Evolutionary conservation across 73 alveolate genomes (phyloP).

Genomic region (Paramecium pentaurelia): DNA sequence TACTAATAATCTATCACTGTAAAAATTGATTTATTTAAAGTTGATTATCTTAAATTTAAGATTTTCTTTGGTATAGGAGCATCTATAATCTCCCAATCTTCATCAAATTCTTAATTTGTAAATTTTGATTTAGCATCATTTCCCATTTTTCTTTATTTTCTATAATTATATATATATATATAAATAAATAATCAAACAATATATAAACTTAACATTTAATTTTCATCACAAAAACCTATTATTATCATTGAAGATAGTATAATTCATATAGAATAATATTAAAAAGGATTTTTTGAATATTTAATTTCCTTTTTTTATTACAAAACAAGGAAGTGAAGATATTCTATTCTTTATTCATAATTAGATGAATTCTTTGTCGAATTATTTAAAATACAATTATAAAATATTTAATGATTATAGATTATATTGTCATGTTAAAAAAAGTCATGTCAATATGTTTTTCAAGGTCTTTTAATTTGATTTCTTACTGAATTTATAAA

Average conservation of each 20-base stretch:
- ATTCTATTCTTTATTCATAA: neutral
- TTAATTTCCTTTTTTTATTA: too few relatives aligned
- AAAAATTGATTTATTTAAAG: neutral
- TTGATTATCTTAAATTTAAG: neutral
- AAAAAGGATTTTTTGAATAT: neutral
- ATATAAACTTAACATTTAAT: neutral
- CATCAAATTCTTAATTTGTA: neutral
- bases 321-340: neutral
- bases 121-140: neutral
- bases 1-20: neutral
- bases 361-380: neutral
- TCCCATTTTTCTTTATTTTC: neutral
- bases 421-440: neutral
- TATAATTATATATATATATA: neutral
- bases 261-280: too few relatives aligned
- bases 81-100: neutral
- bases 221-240: too few relatives aligned
- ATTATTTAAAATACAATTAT: neutral
- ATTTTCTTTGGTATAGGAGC: neutral
- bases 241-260: too few relatives aligned
- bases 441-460: neutral
- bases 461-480: neutral
- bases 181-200: neutral
- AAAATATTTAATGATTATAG: neutral
- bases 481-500: neutral